Evolutionary conservation across 768 basidiomycete genomes (phyloP), one percentile per base, ranked within the genome.

Genomic region (Boletus edulis): DNA sequence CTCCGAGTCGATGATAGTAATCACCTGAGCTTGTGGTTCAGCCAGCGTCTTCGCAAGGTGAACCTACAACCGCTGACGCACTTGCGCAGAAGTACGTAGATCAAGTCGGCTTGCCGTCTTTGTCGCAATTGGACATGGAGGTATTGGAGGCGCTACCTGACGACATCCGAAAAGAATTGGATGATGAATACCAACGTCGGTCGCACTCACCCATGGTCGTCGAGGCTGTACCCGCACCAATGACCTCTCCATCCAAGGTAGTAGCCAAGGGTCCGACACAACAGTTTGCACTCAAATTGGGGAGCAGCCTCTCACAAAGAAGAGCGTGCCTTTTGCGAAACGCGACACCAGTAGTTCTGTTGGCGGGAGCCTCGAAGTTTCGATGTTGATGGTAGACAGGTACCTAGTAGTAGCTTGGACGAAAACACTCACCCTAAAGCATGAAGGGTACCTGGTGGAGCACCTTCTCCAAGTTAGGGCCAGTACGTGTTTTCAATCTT

Each of bases 51-150:
- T 68, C 64, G 6, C 74, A 71, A 42, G 67, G 70, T 7, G 63
- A 67, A 20, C 60, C 46, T 17, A 44, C 60, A 1, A 24, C 34
- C 46, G 52, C 49, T 14, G 46, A 59, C 22, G 37, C 9, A 10
- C 44, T 54, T 24, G 34, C 18, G 17, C 64, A 51, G 18, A 57
- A 41, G 67, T 50, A 57, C 56, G 13, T 29, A 3, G 37, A 57
- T 45, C 37, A 57, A 24, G 24, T 76, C 3, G 80, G 81, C 37
- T 73, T 89, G 18, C 90, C 89, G 4, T 82, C 85, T 3, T 81
- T 89, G 62, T 90, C 89, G 0, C 89, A 92, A 64, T 76, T 92
- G 11, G 90, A 92, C 65, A 79, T 71, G 72, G 76, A 78, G 5
- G 85, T 91, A 2, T 82, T 89, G 49, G 78, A 85, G 37, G 86